Evolutionary conservation across 2,329 filamentous ascomycete species (phyloP).

Genomic region (Myriosclerotinia duriaeana): DNA sequence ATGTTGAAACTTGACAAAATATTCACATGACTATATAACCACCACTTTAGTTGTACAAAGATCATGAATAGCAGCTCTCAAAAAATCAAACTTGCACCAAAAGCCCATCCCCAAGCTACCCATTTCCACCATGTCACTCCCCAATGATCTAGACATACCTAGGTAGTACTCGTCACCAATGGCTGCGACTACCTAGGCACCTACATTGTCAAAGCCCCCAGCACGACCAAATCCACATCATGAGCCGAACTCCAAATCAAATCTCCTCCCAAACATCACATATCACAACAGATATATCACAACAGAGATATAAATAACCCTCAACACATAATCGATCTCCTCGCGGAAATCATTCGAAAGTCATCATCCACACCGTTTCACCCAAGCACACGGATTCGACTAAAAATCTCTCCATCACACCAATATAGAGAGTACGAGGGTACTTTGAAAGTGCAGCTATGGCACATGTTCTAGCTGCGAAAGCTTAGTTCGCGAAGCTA

Average conservation of each 20-base stretch:
- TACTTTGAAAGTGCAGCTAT: conserved; percentile 38
- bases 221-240: background rate
- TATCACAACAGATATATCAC: background rate
- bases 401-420: conserved; percentile 34
- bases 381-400: conserved; percentile 32
- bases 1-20: too few relatives aligned
- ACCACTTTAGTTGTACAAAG: background rate
- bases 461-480: conserved; percentile 50
- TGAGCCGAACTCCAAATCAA: background rate
- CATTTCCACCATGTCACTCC: background rate
- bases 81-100: background rate
- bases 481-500: conserved; percentile 18
- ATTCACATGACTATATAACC: too few relatives aligned
- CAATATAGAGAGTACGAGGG: conserved; percentile 41
- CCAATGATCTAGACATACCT: background rate
- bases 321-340: background rate
- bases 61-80: background rate
- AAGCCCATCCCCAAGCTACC: background rate
- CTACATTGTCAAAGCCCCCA: background rate
- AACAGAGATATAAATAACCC: background rate
- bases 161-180: background rate
- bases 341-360: background rate
- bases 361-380: conserved; percentile 38
- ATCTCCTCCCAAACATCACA: background rate
- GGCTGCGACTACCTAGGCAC: background rate